Base-by-base conservation (phyloP, 768 basidiomycete species). In the Leccinum subgranulosum region DNA sequence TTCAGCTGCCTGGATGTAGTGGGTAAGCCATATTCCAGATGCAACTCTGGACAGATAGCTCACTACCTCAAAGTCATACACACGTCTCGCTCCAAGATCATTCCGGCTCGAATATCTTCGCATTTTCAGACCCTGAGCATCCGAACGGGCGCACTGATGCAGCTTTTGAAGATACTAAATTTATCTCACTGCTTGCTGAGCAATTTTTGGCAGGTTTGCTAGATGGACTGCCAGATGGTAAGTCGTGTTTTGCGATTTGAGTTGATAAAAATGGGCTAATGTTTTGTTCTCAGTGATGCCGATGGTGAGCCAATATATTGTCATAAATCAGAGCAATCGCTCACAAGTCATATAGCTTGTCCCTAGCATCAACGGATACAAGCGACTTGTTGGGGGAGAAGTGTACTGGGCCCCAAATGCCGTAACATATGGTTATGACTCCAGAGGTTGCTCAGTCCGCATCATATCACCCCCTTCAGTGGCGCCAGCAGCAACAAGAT, bases 291-390 rank as follows among this genome's bases (percentile, higher is more conserved):
- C 56, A 86, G 91, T 94, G 50, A 85, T 94, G 84, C 93, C 93
- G 8, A 79, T 87, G 81, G 88, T 92, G 69, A 74, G 80, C 62
- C 10, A 28, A n/a, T 10, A 25, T 7, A 7, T n/a, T 17, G 5
- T 10, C 33, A 17, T 34, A 21, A 11, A 19, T 46, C 12, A 12
- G n/a, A 17, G 4, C 10, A 17, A 45, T 50, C 4, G 17, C 28
- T 43, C 29, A 67, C 29, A 49, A 48, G 27, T 33, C 12, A 27
- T 43, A 14, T 51, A 92, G 90, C 71, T 92, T 25, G 90, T 92
- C 15, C 94, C 92, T 1, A 96, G 91, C 1, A 88, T 97, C 74
- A 96, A 96, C 66, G 94, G 96, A 8, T 99, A 99, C 78, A 99
- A 98, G 70, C 92, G 97, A 15, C 84, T 99, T 8, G 87, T 92